Conservation (phyloP, 495 filamentous ascomycete species). For the Amphirosellinia nigrospora region DNA sequence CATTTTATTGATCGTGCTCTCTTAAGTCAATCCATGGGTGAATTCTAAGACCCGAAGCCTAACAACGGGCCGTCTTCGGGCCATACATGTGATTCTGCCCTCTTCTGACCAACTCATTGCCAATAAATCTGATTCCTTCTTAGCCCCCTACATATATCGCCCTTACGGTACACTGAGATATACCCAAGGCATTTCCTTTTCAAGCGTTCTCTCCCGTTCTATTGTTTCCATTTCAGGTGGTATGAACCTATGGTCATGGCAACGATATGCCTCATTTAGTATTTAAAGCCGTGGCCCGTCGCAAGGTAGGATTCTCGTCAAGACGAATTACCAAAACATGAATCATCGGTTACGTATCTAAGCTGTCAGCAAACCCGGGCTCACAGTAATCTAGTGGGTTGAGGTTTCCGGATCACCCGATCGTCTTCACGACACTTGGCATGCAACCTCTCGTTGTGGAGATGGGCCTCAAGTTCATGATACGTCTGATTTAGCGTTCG, state of each 20-base stretch:
- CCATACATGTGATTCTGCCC: background rate
- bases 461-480: background rate
- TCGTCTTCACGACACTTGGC: background rate
- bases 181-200: background rate
- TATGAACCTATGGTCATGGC: background rate
- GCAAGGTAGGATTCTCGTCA: background rate
- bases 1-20: background rate
- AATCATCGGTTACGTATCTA: background rate
- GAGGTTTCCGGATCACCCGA: background rate
- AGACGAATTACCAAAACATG: background rate
- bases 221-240: background rate
- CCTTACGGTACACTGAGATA: background rate
- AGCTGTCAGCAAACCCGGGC: background rate
- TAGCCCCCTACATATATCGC: background rate
- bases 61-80: constrained; percentile 11
- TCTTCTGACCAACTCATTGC: background rate
- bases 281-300: background rate
- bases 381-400: background rate
- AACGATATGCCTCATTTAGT: background rate
- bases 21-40: background rate
- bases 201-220: background rate
- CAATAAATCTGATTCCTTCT: background rate
- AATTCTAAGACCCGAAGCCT: background rate
- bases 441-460: background rate
- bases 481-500: background rate